These are phyloP conservation scores for Claviceps pusilla DNA, from an alignment of 2,329 filamentous ascomycete genomes.

Conservation along the genomic window DNA sequence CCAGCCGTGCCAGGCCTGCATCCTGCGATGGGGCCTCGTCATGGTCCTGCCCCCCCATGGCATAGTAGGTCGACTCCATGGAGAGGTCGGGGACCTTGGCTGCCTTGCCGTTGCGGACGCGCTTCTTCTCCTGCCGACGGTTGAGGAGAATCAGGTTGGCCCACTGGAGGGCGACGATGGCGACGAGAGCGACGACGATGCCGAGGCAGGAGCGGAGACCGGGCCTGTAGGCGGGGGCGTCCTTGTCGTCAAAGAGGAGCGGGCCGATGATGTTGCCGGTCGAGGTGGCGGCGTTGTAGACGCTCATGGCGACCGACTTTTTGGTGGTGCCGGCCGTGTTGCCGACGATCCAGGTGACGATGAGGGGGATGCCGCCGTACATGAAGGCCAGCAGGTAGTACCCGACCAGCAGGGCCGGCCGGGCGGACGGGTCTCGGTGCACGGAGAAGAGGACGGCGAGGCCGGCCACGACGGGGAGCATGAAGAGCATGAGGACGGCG, in stretches of 20 bases:
- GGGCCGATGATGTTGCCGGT: conserved; percentile 55
- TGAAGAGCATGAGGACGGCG: conserved; percentile 34
- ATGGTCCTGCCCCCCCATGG: conserved; percentile 5
- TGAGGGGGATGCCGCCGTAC: conserved; percentile 49
- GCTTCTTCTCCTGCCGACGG: conserved; percentile 35
- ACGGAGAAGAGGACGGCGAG: conserved; percentile 39
- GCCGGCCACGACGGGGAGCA: conserved; percentile 46
- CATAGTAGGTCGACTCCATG: conserved; percentile 39
- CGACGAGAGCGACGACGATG: conserved; percentile 38
- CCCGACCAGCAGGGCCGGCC: conserved; percentile 33
- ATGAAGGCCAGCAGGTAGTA: conserved; percentile 55
- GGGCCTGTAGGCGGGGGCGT: conserved; percentile 43
- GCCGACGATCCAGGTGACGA: conserved; percentile 53
- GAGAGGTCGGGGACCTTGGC: conserved; percentile 43
- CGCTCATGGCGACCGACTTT: conserved; percentile 46
- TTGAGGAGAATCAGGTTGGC: conserved; percentile 41
- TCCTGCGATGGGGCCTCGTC: conserved; percentile 11
- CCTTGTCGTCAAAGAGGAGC: conserved; percentile 41
- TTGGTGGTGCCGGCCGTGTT: conserved; percentile 57
- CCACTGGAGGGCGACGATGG: conserved; percentile 37
- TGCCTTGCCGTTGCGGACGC: conserved; percentile 45
- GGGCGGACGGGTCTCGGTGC: conserved; percentile 25
- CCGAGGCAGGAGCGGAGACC: conserved; percentile 41
- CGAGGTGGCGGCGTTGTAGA: conserved; percentile 47
- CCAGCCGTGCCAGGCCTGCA: conserved; percentile 15